Percentiles rank a stretch among this genome's conserved stretches.
phyloP scores from a whole-genome alignment of 2,329 filamentous ascomycete species.

The Botrytis hyacinthi region DNA sequence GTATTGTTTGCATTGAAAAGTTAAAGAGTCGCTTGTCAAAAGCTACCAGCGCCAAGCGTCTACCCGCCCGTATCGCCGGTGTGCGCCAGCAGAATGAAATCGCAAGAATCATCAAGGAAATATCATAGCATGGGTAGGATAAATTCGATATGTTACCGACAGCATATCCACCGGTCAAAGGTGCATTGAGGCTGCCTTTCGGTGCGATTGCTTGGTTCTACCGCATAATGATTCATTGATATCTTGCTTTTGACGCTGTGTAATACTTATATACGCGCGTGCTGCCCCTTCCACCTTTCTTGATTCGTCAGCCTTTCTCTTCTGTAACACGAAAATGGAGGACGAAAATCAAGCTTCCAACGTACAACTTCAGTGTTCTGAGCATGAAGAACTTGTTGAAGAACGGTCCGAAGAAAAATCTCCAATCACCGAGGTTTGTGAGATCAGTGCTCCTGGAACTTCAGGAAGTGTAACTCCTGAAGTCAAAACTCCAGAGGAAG shows the following conservation, averaged over 20 bases:
- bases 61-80: background rate
- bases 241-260: background rate
- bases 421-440: background rate
- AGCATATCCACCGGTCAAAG: background rate
- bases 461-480: background rate
- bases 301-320: background rate
- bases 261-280: slow-evolving; percentile 14
- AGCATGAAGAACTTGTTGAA: background rate
- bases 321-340: slow-evolving; percentile 5
- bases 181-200: slow-evolving; percentile 1
- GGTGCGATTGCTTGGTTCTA: slow-evolving; percentile 7
- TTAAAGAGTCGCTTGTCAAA: background rate
- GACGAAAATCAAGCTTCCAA: slow-evolving; percentile 8
- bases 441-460: background rate
- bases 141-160: background rate
- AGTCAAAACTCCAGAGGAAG: background rate
- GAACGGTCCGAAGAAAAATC: background rate
- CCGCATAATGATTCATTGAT: slow-evolving; percentile 8
- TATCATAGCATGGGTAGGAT: background rate
- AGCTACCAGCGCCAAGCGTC: slow-evolving; percentile 2
- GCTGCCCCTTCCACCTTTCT: background rate
- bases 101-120: slow-evolving; percentile 2
- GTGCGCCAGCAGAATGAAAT: slow-evolving; percentile 3
- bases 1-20: background rate
- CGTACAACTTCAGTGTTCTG: background rate